These are phyloP conservation scores for Schizopora paradoxa DNA, from an alignment of 1,284 basidiomycete genomes.

Conservation along the genomic window DNA sequence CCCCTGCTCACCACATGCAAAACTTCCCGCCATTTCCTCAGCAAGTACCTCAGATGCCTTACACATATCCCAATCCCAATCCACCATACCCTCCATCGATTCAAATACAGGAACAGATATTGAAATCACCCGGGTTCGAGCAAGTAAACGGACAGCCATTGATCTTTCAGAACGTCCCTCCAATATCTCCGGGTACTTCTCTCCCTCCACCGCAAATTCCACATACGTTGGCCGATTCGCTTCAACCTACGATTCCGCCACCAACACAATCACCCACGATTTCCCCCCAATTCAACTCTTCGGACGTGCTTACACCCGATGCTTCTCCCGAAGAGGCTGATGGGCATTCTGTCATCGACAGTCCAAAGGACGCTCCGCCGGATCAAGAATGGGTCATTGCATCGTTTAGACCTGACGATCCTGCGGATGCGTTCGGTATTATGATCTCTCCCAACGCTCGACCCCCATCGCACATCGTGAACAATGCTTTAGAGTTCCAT, in stretches of 20 bases:
- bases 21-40: too few species aligned
- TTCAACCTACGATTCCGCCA: not conserved
- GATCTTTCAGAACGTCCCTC: too few species aligned
- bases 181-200: too few species aligned
- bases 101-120: too few species aligned
- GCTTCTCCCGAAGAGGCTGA: conserved; percentile 2
- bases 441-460: conserved; percentile 17
- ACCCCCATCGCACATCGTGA: conserved; percentile 12
- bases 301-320: not conserved
- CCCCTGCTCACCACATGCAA: too few species aligned
- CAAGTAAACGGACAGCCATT: too few species aligned
- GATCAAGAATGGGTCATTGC: conserved; percentile 17
- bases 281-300: not conserved
- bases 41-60: too few species aligned
- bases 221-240: too few species aligned
- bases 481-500: conserved; percentile 7
- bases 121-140: too few species aligned
- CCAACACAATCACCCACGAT: not conserved
- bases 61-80: too few species aligned
- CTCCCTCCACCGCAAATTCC: too few species aligned
- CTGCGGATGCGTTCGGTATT: conserved; percentile 15
- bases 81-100: too few species aligned
- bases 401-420: conserved; percentile 10
- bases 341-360: conserved; percentile 5
- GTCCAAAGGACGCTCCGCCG: conserved; percentile 10